Evolutionary conservation across 805 yeast genomes (phyloP), one percentile per base, ranked within the genome.

Genomic region (Spathaspora arborariae): DNA sequence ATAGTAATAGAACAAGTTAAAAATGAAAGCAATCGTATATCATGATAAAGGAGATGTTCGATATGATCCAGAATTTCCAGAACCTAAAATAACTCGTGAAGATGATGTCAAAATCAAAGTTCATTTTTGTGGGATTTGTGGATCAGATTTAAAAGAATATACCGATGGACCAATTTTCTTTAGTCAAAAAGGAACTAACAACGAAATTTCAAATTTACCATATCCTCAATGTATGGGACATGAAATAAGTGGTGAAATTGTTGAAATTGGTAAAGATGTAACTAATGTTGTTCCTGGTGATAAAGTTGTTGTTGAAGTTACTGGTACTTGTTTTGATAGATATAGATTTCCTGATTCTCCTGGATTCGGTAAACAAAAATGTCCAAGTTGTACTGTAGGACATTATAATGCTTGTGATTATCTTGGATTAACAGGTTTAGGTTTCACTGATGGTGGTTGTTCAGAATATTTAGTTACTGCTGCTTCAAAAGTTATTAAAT

Each of bases 61-160:
- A 20, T 57, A 45, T 40, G 44, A 50, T 11, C 34, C 39, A 7
- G 53, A 51, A 20, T 56, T 48, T 43, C 56, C 59, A 81, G 60
- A 52, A 45, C 67, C 60, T 39, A 56, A 60, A 44, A 46, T 56
- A 22, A 34, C 51, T 41, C 50, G 53, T 24, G 51, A 54, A 2
- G 59, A 55, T 33, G 85, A 81, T 52, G 73, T 81, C 30, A 84
- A 80, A 55, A 67, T 81, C 44, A 79, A 79, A 58, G 74, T 79
- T 43, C 79, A 78, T 53, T 77, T 78, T 51, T 81, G 86, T 63
- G 86, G 87, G 57, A 67, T 82, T 27, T 82, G 87, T 60, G 85
- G 83, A 20, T 71, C 81, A 6, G 87, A 82, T 53, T 68, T 77
- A 44, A 85, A 81, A 57, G 70, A 82, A 58, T 81, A 68, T 55